Evolutionary conservation across 1,284 basidiomycete genomes (phyloP).

Genomic region (Cutaneotrichosporon sp.): DNA sequence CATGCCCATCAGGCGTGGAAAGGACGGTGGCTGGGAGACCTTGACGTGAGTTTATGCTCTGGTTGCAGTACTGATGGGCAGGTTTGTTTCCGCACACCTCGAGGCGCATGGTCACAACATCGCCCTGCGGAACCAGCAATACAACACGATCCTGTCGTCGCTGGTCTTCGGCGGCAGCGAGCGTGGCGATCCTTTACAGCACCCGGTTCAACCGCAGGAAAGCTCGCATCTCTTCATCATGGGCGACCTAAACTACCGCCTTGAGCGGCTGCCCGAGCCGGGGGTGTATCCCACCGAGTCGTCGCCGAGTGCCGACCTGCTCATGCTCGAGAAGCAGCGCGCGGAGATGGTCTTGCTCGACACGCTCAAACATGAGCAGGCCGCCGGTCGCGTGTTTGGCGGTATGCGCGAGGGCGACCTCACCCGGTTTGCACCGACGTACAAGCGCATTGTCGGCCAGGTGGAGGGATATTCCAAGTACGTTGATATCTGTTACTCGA

Average conservation of each 20-base stretch:
- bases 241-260: conserved; percentile 85
- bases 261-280: conserved; percentile 56
- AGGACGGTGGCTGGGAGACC: conserved; percentile 61
- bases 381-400: conserved; percentile 61
- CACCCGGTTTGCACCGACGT: conserved; percentile 77
- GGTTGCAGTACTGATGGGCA: too few relatives aligned
- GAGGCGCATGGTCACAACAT: conserved; percentile 75
- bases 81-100: conserved; percentile 89
- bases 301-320: conserved; percentile 29
- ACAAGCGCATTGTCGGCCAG: conserved; percentile 76
- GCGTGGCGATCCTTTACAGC: conserved; percentile 49
- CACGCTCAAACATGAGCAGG: conserved; percentile 63
- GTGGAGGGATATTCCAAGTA: conserved; percentile 70
- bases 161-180: conserved; percentile 65
- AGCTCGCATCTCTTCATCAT: conserved; percentile 81
- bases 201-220: conserved; percentile 61
- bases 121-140: conserved; percentile 69
- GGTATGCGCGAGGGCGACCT: conserved; percentile 76
- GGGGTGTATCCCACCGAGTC: conserved; percentile 27
- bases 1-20: conserved; percentile 60
- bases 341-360: conserved; percentile 68
- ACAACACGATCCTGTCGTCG: conserved; percentile 67
- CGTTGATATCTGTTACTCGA: too few relatives aligned
- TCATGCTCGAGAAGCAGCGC: conserved; percentile 56
- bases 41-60: conserved; percentile 64